Percentiles rank a stretch among this genome's conserved stretches.
Evolutionary conservation across 176 grass and related monocot species (phyloP).

Genomic region (Microstegium vimineum): DNA sequence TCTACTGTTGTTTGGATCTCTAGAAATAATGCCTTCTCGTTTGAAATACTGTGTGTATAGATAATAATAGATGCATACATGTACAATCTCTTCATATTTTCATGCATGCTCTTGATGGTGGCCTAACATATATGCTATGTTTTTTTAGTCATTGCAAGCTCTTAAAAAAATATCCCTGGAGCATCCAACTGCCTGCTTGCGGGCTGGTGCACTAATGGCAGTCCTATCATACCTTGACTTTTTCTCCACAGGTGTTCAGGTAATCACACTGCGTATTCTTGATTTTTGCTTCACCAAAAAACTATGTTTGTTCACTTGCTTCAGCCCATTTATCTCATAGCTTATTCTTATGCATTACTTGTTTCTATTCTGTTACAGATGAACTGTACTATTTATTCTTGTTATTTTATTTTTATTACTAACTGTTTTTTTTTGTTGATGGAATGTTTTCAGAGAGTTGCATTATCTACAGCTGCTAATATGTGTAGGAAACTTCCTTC

Average conservation of each 20-base stretch:
- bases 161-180: slow-evolving; percentile 95
- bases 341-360: neutral
- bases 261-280: slow-evolving; percentile 1
- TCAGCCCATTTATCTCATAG: neutral
- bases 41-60: slow-evolving; percentile 10
- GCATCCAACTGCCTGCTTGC: slow-evolving; percentile 88
- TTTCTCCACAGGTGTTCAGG: slow-evolving; percentile 95
- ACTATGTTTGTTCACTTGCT: neutral
- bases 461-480: slow-evolving; percentile 88
- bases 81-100: slow-evolving; percentile 6
- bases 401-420: slow-evolving; percentile 8
- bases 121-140: neutral
- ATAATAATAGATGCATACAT: slow-evolving; percentile 24
- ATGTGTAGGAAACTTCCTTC: slow-evolving; percentile 94
- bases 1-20: neutral
- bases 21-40: neutral
- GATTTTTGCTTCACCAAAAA: neutral
- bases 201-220: slow-evolving; percentile 94
- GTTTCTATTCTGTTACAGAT: neutral
- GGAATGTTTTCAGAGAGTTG: slow-evolving; percentile 62
- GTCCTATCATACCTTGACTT: slow-evolving; percentile 97
- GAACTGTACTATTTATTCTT: neutral
- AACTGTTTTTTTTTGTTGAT: slow-evolving; percentile 23
- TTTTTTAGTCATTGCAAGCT: slow-evolving; percentile 86
- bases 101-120: neutral